Evolutionary conservation across 2,329 filamentous ascomycete genomes (phyloP), one percentile per base, ranked within the genome.

Genomic region (Polychaeton citri): DNA sequence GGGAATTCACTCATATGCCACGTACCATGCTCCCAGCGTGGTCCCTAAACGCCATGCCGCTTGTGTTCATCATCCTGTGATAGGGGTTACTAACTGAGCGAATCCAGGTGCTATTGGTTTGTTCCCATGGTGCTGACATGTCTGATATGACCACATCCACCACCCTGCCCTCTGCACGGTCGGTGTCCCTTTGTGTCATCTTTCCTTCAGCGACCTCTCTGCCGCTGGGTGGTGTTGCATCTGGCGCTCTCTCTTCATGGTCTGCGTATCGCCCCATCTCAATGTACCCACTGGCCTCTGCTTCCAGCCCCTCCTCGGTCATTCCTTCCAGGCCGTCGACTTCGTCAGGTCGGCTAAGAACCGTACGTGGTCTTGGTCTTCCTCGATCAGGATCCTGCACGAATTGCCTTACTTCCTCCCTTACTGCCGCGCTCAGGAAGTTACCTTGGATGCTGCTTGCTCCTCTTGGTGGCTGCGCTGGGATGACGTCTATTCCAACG

Each of bases 41-140:
- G 61, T 98, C 90, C 45, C 78, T 76, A 55, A 93, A 90, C 15
- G 63, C 62, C 52, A 84, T 81, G 38, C 90, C 90, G 63, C 82
- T 94, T 50, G 88, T 95, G 63, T 98, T 98, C 86, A 95, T 94
- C 80, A 98, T 81, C 90, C 90, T 98, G 72, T 65, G 60, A 76
- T 92, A 90, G 46, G 86, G 85, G 74, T 90, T 81, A 88, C 79
- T 93, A 74, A 95, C 72, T 68, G 79, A 93, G 66, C 76, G 85
- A 67, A 81, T 79, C 66, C 75, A 79, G 66, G 82, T 86, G 54
- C 79, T 80, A 53, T 71, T 69, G 36, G 74, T 81, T 66, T 83
- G 81, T 52, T 76, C 70, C 86, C 86, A 95, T 80, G 90, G 87
- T 71, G 72, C 88, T 75, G 79, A 98, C 90, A 98, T 98, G 73